A percentile compares a stretch with the other conserved stretches of the same genome.
These are phyloP conservation scores for Panicum miliaceum DNA, from an alignment of 176 grass and related monocot species.

Conservation along the genomic window DNA sequence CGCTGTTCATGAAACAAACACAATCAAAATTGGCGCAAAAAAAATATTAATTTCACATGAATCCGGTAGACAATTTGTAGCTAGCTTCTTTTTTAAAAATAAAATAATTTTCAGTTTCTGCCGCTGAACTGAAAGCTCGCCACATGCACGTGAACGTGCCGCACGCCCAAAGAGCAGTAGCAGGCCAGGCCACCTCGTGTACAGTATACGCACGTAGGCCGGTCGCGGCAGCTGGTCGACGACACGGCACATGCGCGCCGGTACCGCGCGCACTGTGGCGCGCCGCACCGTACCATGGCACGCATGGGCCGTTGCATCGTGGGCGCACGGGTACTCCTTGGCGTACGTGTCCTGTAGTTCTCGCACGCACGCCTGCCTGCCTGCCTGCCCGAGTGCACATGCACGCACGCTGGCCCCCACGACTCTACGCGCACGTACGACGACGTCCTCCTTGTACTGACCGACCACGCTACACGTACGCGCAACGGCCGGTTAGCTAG, in stretches of 20 bases:
- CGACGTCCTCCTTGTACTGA: not conserved
- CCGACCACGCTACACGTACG: not conserved
- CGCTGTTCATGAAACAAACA: not conserved
- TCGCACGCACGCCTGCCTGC: slow-evolving; percentile 11
- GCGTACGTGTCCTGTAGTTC: slow-evolving; percentile 15
- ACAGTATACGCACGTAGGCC: slow-evolving; percentile 35
- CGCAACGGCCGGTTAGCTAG: not conserved
- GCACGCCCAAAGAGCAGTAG: not conserved
- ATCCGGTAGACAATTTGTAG: too few species aligned
- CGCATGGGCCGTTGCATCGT: not conserved
- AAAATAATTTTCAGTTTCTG: not conserved
- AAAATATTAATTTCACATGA: too few species aligned
- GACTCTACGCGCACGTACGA: not conserved
- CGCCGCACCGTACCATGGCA: not conserved
- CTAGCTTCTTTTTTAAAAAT: too few species aligned
- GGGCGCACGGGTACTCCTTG: slow-evolving; percentile 5
- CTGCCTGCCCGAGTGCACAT: not conserved
- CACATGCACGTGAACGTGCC: too few species aligned
- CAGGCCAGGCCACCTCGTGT: not conserved
- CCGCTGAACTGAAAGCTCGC: not conserved
- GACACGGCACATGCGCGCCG: slow-evolving; percentile 38
- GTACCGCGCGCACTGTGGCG: not conserved
- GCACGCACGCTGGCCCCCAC: not conserved
- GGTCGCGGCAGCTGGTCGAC: slow-evolving; percentile 6
- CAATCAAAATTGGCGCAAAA: not conserved